A percentile compares a stretch with the other conserved stretches of the same genome.
Conservation (phyloP, 495 filamentous ascomycete genomes). For the Tuber calosporum region DNA sequence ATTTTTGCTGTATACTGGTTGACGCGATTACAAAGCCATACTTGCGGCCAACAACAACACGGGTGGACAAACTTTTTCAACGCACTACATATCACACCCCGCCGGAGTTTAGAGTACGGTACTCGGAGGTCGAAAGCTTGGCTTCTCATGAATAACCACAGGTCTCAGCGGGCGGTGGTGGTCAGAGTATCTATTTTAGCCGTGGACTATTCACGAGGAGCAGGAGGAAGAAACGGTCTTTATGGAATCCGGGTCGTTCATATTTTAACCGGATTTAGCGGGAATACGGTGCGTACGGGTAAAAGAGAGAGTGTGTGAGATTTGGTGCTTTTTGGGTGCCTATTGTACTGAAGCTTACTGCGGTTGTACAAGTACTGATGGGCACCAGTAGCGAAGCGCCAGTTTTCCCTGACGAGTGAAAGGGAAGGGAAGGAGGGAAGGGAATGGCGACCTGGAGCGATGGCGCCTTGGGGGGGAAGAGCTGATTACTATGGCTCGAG, state of each 20-base stretch:
- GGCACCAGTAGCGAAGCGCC: neutral
- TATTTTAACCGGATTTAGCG: neutral
- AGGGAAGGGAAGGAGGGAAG: neutral
- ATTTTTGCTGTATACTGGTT: too few relatives aligned
- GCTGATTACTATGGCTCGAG: neutral
- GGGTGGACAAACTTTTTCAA: neutral
- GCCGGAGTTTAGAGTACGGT: neutral
- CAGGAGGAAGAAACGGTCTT: neutral
- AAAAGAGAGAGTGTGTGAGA: neutral
- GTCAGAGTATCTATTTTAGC: neutral
- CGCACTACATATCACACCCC: too few relatives aligned
- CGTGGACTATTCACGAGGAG: neutral
- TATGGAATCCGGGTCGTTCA: neutral
- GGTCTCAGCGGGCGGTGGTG: neutral
- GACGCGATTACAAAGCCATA: too few relatives aligned
- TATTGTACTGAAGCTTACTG: neutral
- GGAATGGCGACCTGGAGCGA: neutral
- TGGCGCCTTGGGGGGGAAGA: neutral
- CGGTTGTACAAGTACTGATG: neutral
- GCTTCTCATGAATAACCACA: neutral
- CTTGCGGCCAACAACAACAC: neutral
- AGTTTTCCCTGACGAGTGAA: neutral
- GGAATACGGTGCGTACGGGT: too few relatives aligned
- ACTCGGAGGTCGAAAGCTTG: neutral
- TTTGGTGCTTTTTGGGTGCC: neutral